phyloP scores from a whole-genome alignment of 257 asterid genomes.

The Ophiorrhiza pumila region DNA sequence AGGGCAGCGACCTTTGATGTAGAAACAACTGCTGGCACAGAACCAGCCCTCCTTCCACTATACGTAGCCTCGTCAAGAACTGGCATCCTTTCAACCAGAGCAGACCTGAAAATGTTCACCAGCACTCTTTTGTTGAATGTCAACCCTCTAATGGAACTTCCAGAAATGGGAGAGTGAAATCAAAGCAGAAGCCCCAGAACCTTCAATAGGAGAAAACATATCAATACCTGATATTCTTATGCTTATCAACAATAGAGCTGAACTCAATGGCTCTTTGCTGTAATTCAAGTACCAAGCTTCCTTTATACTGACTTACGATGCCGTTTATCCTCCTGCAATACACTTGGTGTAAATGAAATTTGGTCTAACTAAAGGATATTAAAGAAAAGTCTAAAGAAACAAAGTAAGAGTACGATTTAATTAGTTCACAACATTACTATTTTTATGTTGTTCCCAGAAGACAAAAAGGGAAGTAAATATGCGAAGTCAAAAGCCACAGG shows the following conservation, averaged over 20 bases:
- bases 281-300: constrained; percentile 89
- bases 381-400: neutral
- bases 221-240: constrained; percentile 69
- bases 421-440: neutral
- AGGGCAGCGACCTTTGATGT: constrained; percentile 70
- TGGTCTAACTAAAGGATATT: constrained; percentile 6
- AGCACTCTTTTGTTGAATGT: constrained; percentile 17
- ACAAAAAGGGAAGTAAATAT: neutral
- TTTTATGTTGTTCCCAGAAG: constrained; percentile 4
- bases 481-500: neutral
- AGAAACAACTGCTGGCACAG: constrained; percentile 64
- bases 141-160: neutral
- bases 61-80: constrained; percentile 87
- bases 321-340: constrained; percentile 69
- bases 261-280: constrained; percentile 99
- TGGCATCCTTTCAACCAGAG: constrained; percentile 93
- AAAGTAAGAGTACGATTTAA: neutral
- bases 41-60: constrained; percentile 81
- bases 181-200: neutral
- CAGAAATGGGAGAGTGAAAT: neutral
- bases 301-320: constrained; percentile 59
- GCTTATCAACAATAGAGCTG: constrained; percentile 69
- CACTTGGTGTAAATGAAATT: constrained; percentile 10
- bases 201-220: neutral
- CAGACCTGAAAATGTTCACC: constrained; percentile 51